Base-by-base conservation (phyloP, 75 land plant genomes). In the Larix kaempferi region DNA sequence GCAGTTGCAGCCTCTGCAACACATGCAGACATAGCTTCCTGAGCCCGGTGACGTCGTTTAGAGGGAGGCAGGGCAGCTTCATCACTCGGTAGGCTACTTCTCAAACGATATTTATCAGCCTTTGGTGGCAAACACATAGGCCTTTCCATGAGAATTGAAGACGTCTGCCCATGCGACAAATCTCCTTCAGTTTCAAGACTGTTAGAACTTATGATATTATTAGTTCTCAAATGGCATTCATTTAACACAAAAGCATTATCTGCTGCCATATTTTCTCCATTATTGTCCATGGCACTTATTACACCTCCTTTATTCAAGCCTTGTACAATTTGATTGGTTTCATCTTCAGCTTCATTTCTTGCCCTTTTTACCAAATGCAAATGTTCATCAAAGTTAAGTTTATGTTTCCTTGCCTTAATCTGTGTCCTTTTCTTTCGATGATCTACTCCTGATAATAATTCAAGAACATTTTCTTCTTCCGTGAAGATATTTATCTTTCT, bases 21-120 rank as follows among this genome's bases (percentile, higher is more conserved):
- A 82, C 84, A 83, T 52, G 85, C 85, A 76, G 89, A 85, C 87
- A 84, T 91, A 17, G 94, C 89, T 56, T 90, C 94, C 61, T 85
- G 75, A 19, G 89, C 92, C 56, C 85, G 83, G 19, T 88, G 82
- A 41, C 85, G 84, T 10, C 91, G 86, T 63, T 92, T 92, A 29
- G 90, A 78, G 8, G 86, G 79, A 12, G 95, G 88, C 0, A 88
- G 81, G 25, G 78, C 90, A 65, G 84, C 89, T 82, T 92, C 98
- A 87, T 90, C 89, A 80, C 88, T 85, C 27, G 78, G 63, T 54
- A n/a, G 63, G 77, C 81, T 76, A 60, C 81, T 75, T 44, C 78
- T 73, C 56, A 74, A 72, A 64, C 74, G 56, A 61, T 74, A 73
- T 55, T 79, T 81, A 63, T 84, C 87, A 57, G 85, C 79, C 82